Percentiles rank a stretch among this genome's conserved stretches.
Evolutionary conservation across 2,329 filamentous ascomycete genomes (phyloP).

Genomic region (Colletotrichum agaves): DNA sequence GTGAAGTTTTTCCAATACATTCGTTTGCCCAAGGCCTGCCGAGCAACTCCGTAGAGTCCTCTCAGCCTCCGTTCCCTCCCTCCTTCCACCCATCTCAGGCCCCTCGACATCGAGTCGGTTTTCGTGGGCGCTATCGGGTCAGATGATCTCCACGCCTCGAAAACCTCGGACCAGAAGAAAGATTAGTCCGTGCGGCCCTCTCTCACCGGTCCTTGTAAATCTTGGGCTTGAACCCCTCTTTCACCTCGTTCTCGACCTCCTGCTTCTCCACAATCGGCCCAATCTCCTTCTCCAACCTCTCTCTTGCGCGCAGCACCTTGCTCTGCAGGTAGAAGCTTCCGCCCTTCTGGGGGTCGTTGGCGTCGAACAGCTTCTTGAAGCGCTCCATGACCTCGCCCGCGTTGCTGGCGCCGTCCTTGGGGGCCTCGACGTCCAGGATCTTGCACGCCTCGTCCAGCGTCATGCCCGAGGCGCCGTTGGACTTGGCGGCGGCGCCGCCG

Average conservation of each 20-base stretch:
- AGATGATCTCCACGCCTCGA: neutral
- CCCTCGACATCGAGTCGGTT: neutral
- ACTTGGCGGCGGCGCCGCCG: conserved; percentile 61
- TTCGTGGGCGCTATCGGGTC: neutral
- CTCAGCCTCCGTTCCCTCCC: neutral
- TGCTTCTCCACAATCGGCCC: conserved; percentile 76
- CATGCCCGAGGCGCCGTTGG: conserved; percentile 72
- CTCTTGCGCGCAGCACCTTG: conserved; percentile 91
- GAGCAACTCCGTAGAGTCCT: neutral
- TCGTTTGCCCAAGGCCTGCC: conserved; percentile 9
- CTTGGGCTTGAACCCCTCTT: conserved; percentile 94
- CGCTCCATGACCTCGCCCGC: conserved; percentile 83
- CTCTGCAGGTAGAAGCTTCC: conserved; percentile 99
- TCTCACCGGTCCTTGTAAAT: conserved; percentile 78
- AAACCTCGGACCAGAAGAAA: neutral
- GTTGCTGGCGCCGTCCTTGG: conserved; percentile 79
- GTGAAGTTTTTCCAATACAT: conserved; percentile 39
- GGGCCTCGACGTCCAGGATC: conserved; percentile 95
- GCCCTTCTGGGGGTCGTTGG: conserved; percentile 93
- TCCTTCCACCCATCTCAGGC: neutral
- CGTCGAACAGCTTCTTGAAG: conserved; percentile 95
- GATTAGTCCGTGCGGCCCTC: neutral
- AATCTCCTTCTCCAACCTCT: conserved; percentile 90
- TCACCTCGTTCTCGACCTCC: conserved; percentile 79
- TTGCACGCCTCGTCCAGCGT: conserved; percentile 97